phyloP scores from a whole-genome alignment of 1,284 basidiomycete genomes.

The Chiua sp. region DNA sequence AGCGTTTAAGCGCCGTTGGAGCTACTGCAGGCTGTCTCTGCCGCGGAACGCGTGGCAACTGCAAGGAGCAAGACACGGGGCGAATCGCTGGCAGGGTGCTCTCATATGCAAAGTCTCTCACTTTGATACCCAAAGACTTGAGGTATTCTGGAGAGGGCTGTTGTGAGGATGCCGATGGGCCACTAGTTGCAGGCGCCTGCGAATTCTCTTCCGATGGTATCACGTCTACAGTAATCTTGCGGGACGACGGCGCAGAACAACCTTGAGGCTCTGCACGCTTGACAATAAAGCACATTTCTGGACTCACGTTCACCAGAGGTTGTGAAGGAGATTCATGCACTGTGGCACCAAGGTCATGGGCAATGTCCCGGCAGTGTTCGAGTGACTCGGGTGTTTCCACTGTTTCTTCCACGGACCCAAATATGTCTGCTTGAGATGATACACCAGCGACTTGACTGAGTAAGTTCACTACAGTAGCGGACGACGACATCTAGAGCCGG shows the following conservation, averaged over 20 bases:
- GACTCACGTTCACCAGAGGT: constrained; percentile 34
- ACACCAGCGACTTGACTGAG: constrained; percentile 20
- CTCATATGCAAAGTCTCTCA: constrained; percentile 76
- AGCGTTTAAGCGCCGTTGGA: constrained; percentile 44
- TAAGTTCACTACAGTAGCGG: constrained; percentile 2
- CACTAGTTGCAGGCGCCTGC: constrained; percentile 18
- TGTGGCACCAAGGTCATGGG: constrained; percentile 12
- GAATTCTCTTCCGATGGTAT: constrained; percentile 17
- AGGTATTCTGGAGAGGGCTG: constrained; percentile 47
- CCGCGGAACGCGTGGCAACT: constrained; percentile 40
- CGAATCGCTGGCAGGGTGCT: constrained; percentile 63
- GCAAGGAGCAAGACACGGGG: constrained; percentile 40
- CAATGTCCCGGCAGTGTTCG: background rate
- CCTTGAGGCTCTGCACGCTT: constrained; percentile 35
- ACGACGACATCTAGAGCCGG: background rate
- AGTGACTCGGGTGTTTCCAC: constrained; percentile 1
- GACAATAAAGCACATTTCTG: constrained; percentile 31
- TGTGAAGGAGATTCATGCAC: constrained; percentile 29
- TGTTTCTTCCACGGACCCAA: background rate
- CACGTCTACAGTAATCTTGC: constrained; percentile 26
- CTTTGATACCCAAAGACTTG: constrained; percentile 59
- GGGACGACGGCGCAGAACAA: constrained; percentile 20
- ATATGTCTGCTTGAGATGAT: constrained; percentile 5
- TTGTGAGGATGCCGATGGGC: constrained; percentile 16
- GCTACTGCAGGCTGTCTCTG: constrained; percentile 48